Percentiles rank a stretch among this genome's conserved stretches.
phyloP scores from a whole-genome alignment of 257 asterid species.

The Oldenlandia corymbosa region DNA sequence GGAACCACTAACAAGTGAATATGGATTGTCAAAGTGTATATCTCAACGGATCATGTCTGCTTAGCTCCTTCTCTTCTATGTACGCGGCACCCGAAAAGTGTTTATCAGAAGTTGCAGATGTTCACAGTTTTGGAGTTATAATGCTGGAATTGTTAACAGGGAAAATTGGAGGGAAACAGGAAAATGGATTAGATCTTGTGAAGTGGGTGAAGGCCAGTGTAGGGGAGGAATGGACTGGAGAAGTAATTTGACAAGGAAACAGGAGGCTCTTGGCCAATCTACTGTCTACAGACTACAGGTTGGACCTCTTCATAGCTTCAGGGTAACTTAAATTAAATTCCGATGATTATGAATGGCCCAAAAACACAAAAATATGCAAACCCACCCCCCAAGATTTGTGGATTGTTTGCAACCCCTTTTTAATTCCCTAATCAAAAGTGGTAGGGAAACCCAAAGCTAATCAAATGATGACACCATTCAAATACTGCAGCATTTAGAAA shows the following conservation, averaged over 20 bases:
- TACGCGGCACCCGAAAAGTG: constrained; percentile 34
- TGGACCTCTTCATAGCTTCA: no score
- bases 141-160: constrained; percentile 40
- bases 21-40: constrained; percentile 24
- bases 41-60: not conserved
- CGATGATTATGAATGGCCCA: no score
- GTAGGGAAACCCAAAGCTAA: not conserved
- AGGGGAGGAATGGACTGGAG: constrained; percentile 50
- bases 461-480: not conserved
- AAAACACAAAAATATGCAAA: not conserved
- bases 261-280: no score
- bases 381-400: not conserved
- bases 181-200: constrained; percentile 31
- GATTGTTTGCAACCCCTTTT: constrained; percentile 1
- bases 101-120: constrained; percentile 24
- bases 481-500: not conserved
- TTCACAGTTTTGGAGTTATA: constrained; percentile 32
- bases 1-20: constrained; percentile 40
- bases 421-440: not conserved
- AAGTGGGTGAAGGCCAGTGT: constrained; percentile 41
- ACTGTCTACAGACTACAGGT: no score
- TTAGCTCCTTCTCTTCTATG: constrained; percentile 10
- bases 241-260: constrained; percentile 35
- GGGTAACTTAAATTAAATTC: no score
- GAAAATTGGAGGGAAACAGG: constrained; percentile 26